Base-by-base conservation (phyloP, 169 alveolate genomes). In the Plasmodium ovale region DNA sequence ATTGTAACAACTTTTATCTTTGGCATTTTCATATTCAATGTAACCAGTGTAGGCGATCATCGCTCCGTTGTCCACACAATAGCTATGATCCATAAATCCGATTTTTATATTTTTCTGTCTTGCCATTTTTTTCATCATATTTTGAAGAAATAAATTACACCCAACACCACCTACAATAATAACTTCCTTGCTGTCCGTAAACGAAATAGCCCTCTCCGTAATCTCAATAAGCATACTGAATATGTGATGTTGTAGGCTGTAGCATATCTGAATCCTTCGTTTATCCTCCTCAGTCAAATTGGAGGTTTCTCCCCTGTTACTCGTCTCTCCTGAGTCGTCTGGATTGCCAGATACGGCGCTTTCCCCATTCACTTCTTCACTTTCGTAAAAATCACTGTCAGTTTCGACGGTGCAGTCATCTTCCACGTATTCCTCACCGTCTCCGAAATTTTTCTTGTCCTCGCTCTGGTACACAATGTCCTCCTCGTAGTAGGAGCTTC, bases 161-260 rank as follows among this genome's bases (percentile, higher is more conserved):
- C 99, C 99, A 2, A 98, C 99, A 16, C 99, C 99, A 44, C 99
- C 99, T 21, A 98, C 99, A 27, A 98, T 95, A 44, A 98, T 87
- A 6, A 98, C 99, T 70, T 97, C 98, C 54, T 96, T 96, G 44
- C 99, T 96, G 68, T 96, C 95, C 47, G 98, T 95, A 87, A 98
- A 98, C 47, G 99, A 97, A 99, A 98, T 98, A 12, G 99, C 99
- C 77, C 99, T 95, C 91, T 98, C 99, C 0, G 99, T 97, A 29
- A 97, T 98, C 90, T 98, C 99, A 19, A 97, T 94, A n/a, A 98
- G 94, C 99, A 98, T 98, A 19, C 99, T 98, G 90, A 98, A 98
- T 39, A 98, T 94, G 47, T 98, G 97, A 90, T 98, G 99, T 93
- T 98, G 99, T 44, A 98, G 90, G 70, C 98, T 94, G 92, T 93